Evolutionary conservation across 352 stramenopile genomes (phyloP).

Genomic region (Phytophthora brassicae): DNA sequence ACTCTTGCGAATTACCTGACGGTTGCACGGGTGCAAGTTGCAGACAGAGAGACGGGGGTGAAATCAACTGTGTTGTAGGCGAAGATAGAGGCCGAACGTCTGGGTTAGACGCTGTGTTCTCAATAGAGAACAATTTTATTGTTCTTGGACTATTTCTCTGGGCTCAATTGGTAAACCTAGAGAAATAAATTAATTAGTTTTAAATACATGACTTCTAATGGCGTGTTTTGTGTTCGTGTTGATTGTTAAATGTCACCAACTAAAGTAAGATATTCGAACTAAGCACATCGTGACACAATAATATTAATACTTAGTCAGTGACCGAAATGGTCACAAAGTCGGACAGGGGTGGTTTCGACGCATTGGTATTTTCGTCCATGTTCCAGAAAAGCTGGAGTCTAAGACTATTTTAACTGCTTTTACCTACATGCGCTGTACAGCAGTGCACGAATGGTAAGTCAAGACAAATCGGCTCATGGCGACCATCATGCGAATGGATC

Average conservation of each 20-base stretch:
- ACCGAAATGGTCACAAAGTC: no score
- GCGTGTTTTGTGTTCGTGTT: no score
- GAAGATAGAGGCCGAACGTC: slow-evolving; percentile 7
- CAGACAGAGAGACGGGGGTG: slow-evolving; percentile 10
- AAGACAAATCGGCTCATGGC: slow-evolving; percentile 1
- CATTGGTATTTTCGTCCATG: slow-evolving; percentile 2
- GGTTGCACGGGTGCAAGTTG: slow-evolving; percentile 18
- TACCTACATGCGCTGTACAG: no score
- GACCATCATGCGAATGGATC: slow-evolving; percentile 15
- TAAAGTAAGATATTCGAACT: no score
- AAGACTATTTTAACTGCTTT: neutral
- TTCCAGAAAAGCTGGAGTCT: neutral
- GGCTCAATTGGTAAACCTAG: neutral
- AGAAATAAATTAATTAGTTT: no score
- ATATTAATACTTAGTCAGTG: no score
- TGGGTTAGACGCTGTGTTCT: neutral
- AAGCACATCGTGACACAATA: no score
- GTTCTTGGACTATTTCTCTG: neutral
- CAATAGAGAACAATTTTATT: neutral
- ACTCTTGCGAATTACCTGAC: slow-evolving; percentile 15
- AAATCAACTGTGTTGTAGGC: slow-evolving; percentile 16
- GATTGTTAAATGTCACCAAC: no score
- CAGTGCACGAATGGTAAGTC: slow-evolving; percentile 16
- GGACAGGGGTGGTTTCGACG: slow-evolving; percentile 3
- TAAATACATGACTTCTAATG: no score